phyloP scores from a whole-genome alignment of 208 protist genomes.

The Naegleria gruberi region DNA sequence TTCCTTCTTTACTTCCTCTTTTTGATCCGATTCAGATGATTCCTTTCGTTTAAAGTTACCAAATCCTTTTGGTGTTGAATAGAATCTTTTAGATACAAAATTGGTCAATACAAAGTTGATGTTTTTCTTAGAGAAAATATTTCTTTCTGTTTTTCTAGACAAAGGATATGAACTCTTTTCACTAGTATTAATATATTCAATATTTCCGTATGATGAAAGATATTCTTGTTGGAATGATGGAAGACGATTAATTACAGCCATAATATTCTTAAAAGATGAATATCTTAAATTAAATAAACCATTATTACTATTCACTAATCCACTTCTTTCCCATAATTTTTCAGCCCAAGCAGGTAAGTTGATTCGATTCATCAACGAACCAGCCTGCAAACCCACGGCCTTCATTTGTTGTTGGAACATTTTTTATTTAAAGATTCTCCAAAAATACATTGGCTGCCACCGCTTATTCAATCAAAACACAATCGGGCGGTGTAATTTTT shows the following conservation, averaged over 20 bases:
- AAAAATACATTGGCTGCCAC: too few species aligned
- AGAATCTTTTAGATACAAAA: not conserved
- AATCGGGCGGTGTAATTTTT: too few species aligned
- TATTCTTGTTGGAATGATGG: not conserved
- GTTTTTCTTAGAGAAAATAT: not conserved
- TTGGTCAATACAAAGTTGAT: not conserved
- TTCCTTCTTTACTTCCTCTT: not conserved
- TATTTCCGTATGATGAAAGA: not conserved
- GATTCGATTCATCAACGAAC: too few species aligned
- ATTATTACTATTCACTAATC: not conserved
- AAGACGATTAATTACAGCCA: not conserved
- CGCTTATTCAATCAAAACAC: too few species aligned
- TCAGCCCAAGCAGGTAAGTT: too few species aligned
- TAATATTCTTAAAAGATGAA: not conserved
- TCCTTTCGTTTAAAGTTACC: not conserved
- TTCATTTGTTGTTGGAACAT: too few species aligned
- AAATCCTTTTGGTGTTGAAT: not conserved
- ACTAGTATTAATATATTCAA: not conserved
- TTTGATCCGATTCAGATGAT: not conserved
- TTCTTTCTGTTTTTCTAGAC: not conserved
- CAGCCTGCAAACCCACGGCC: too few species aligned
- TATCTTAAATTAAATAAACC: not conserved
- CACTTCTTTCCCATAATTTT: not conserved
- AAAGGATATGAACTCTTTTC: not conserved
- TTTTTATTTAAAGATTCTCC: too few species aligned